These are phyloP conservation scores for Rhynchospora tenuis DNA, from an alignment of 176 grass and related monocot species.

Conservation along the genomic window DNA sequence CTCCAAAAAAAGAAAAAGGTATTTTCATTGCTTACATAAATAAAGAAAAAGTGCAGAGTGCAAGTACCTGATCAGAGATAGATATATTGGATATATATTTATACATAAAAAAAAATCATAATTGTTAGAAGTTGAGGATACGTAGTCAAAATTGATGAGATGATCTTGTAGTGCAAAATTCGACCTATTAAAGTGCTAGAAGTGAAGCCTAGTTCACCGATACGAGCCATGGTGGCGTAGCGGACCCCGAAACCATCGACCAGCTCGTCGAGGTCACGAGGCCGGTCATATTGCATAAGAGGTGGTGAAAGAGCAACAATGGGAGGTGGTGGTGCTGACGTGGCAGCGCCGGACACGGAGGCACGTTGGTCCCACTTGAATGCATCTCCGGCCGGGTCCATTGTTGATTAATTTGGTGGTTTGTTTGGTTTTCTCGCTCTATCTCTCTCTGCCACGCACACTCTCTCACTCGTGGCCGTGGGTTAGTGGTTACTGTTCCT, in stretches of 20 bases:
- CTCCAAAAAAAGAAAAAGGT: constrained; percentile 12
- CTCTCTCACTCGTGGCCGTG: background rate
- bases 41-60: background rate
- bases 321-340: background rate
- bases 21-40: background rate
- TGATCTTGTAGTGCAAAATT: background rate
- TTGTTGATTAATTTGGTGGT: background rate
- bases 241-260: constrained; percentile 36
- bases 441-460: background rate
- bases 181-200: constrained; percentile 39
- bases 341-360: background rate
- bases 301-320: background rate
- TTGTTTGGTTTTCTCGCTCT: background rate
- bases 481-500: constrained; percentile 18
- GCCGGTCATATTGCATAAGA: constrained; percentile 20
- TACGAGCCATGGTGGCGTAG: constrained; percentile 39
- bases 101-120: background rate
- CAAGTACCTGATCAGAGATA: background rate
- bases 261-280: constrained; percentile 40
- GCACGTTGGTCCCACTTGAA: constrained; percentile 42
- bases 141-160: background rate
- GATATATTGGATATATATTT: background rate
- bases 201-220: constrained; percentile 48
- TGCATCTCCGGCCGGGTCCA: constrained; percentile 14
- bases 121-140: background rate